Evolutionary conservation across 805 yeast genomes (phyloP).

Genomic region (Barnettozyma californica): DNA sequence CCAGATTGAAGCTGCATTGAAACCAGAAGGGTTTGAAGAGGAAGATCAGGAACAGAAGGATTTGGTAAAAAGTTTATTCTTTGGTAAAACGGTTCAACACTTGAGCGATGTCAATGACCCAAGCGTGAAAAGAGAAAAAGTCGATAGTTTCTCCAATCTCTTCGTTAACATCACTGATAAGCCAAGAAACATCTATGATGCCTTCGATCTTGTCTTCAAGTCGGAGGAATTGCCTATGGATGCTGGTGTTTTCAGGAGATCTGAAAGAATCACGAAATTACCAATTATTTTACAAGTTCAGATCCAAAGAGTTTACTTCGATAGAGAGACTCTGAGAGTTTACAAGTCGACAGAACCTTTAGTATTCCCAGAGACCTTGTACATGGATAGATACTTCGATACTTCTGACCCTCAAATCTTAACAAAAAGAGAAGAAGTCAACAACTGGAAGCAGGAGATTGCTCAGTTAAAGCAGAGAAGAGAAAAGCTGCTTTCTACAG

Average conservation of each 20-base stretch:
- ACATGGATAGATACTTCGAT: constrained; percentile 83
- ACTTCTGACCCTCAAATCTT: constrained; percentile 54
- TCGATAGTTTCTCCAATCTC: constrained; percentile 75
- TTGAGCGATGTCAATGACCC: constrained; percentile 45
- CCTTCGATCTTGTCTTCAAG: constrained; percentile 77
- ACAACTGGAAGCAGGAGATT: constrained; percentile 55
- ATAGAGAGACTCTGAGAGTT: constrained; percentile 63
- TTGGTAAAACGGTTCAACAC: constrained; percentile 79
- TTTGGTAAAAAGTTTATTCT: constrained; percentile 71
- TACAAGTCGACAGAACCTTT: constrained; percentile 80
- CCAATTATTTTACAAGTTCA: constrained; percentile 89
- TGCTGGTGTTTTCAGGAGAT: constrained; percentile 66
- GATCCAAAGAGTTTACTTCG: constrained; percentile 90
- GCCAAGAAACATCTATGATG: constrained; percentile 85
- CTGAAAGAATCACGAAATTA: constrained; percentile 61
- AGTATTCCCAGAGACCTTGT: constrained; percentile 71
- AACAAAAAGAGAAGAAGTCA: constrained; percentile 47
- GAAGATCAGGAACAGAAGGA: constrained; percentile 80
- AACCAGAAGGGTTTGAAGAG: constrained; percentile 56
- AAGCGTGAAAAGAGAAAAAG: constrained; percentile 40
- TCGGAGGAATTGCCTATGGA: constrained; percentile 63
- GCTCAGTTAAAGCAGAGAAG: constrained; percentile 38
- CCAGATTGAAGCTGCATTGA: constrained; percentile 84
- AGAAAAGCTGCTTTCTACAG: constrained; percentile 36
- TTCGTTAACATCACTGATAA: constrained; percentile 84